Conservation (phyloP, 176 grass and related monocot species). For the Echinochloa phyllopogon region DNA sequence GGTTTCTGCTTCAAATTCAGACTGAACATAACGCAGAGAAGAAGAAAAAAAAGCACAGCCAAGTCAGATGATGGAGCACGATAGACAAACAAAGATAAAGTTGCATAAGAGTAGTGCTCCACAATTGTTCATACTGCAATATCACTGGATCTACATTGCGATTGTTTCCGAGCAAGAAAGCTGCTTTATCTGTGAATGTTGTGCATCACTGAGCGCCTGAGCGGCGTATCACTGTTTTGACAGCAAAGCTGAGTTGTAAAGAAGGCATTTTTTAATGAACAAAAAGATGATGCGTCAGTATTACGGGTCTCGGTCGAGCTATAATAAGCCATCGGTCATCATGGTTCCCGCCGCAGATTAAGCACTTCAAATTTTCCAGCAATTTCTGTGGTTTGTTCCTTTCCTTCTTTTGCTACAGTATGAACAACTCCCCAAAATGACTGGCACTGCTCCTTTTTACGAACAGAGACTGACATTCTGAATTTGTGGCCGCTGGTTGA, state of each 20-base stretch:
- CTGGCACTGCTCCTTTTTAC: background rate
- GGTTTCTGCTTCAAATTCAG: background rate
- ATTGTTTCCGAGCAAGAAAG: background rate
- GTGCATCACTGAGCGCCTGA: background rate
- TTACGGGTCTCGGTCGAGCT: background rate
- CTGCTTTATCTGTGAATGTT: background rate
- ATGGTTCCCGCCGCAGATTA: conserved; percentile 14
- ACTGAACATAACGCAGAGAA: background rate
- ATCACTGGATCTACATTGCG: background rate
- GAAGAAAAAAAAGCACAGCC: background rate
- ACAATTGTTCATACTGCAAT: background rate
- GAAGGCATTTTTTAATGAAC: background rate
- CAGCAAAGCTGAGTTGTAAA: conserved; percentile 41
- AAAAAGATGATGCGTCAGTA: background rate
- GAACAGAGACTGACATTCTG: background rate
- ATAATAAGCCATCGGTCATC: conserved; percentile 23
- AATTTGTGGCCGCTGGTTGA: background rate
- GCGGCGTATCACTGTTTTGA: background rate
- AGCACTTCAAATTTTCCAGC: background rate
- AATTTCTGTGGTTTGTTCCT: background rate
- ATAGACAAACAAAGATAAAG: background rate
- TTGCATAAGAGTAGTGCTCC: background rate
- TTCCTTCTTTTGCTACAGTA: background rate
- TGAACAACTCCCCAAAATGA: background rate
- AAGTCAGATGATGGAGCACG: background rate